Base-by-base conservation (phyloP, 164 flowering plant species). In the Vitis labrusca region DNA sequence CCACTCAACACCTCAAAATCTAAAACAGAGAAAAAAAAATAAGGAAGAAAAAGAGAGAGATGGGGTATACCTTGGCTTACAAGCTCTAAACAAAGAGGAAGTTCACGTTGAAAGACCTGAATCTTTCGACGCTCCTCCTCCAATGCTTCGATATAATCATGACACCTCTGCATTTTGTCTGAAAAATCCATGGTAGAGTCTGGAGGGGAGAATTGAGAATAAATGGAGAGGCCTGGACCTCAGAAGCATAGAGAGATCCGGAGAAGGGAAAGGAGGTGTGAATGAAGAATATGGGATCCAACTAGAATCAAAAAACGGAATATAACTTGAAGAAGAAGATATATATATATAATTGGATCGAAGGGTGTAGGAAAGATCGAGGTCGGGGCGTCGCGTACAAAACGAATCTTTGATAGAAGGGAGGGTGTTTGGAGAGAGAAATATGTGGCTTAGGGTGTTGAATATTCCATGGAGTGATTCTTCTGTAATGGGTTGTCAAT, bases 331-430 rank as follows among this genome's bases (percentile, higher is more conserved):
- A 50, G 50, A 27, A 55, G 44, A 56, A 70, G 49, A 65, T 57
- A 44, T 37, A 37, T 37, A 32, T 32, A 3, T 37, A 37, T 37
- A 37, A 37, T 37, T 37, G 27, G 30, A 64, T 69, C 66, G 78
- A 64, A 65, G 55, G 67, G 70, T 48, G 61, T 10, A 68, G 63
- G 73, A 58, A 49, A 66, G 14, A 50, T 75, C 89, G 84, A 82
- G 76, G 93, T 84, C 97, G 97, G 80, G 89, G 73, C 97, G 94
- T 92, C 97, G 94, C 94, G 82, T 88, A 88, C 73, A 54, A 30
- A 74, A 79, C 77, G 90, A 85, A 85, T 84, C 87, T 88, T 76
- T 66, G 79, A 77, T 70, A 37, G 12, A 63, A 11, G 19, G 71
- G 71, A 19, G 32, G 4, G 14, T 30, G 9, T 30, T 15, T 58